Evolutionary conservation across 768 basidiomycete genomes (phyloP).

Genomic region (Crepidotus variabilis): DNA sequence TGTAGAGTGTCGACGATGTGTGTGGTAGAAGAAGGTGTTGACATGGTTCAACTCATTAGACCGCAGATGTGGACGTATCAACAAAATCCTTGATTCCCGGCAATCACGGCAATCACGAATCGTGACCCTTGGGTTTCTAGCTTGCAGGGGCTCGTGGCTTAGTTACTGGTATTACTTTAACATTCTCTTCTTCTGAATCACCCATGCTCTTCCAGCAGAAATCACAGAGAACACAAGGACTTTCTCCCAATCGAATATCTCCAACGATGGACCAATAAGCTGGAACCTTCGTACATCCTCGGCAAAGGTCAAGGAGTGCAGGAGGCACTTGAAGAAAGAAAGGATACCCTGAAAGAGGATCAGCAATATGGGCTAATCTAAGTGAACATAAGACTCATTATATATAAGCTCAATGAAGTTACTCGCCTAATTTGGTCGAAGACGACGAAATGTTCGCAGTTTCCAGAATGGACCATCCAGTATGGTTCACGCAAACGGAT

Average conservation of each 20-base stretch:
- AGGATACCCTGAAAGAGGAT: constrained; percentile 59
- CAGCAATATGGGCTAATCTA: constrained; percentile 58
- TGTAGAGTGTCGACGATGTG: constrained; percentile 54
- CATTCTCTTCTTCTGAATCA: constrained; percentile 36
- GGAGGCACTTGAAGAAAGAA: constrained; percentile 66
- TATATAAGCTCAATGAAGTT: not conserved
- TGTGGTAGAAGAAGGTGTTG: constrained; percentile 30
- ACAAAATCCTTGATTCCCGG: too few relatives aligned
- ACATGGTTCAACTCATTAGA: constrained; percentile 19
- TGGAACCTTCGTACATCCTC: constrained; percentile 66
- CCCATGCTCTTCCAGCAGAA: constrained; percentile 78
- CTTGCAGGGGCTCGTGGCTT: constrained; percentile 12
- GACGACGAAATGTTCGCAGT: constrained; percentile 77
- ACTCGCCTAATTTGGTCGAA: constrained; percentile 69
- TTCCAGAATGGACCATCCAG: constrained; percentile 77
- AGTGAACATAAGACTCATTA: constrained; percentile 4
- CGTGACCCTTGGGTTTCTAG: too few relatives aligned
- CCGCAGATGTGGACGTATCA: too few relatives aligned
- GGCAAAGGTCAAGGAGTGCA: constrained; percentile 56
- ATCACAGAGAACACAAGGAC: constrained; percentile 68
- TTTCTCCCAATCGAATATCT: constrained; percentile 74
- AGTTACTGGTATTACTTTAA: constrained; percentile 49
- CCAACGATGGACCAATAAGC: constrained; percentile 65
- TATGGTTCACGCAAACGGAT: constrained; percentile 74
- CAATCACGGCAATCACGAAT: too few relatives aligned